Conservation (phyloP, 208 protist genomes). For the Wallacemonas collosoma region DNA sequence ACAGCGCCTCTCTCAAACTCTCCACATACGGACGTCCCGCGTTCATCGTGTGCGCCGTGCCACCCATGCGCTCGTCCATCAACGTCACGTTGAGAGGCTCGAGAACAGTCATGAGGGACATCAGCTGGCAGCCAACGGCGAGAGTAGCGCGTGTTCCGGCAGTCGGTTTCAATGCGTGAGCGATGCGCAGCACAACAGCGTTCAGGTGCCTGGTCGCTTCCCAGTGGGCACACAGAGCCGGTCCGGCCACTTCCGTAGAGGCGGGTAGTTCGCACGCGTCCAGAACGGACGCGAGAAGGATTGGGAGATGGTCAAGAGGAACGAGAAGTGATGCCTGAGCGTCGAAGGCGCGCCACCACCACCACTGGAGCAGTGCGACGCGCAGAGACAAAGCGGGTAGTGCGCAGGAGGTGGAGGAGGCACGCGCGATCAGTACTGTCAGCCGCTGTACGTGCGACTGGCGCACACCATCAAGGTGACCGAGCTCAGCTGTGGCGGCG, state of each 20-base stretch:
- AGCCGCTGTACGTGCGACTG: neutral
- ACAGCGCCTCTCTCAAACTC: conserved; percentile 3
- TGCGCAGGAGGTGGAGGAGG: too few relatives aligned
- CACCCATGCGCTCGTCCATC: neutral
- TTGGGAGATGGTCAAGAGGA: neutral
- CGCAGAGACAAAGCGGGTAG: neutral
- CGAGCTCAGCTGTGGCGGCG: neutral
- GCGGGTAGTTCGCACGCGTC: neutral
- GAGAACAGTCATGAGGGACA: neutral
- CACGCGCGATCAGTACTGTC: neutral
- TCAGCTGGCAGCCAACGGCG: conserved; percentile 1
- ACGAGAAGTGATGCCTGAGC: neutral
- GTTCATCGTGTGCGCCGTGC: neutral
- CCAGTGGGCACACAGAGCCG: neutral
- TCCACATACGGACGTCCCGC: neutral
- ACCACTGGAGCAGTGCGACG: conserved; percentile 8
- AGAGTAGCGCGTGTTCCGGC: neutral
- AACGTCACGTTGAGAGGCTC: neutral
- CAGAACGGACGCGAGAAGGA: neutral
- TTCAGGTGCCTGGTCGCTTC: neutral
- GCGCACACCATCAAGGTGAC: conserved; percentile 8
- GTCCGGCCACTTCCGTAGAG: neutral
- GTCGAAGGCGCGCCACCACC: neutral
- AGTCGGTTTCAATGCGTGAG: neutral
- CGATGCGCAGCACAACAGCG: neutral